Evolutionary conservation across 2,329 filamentous ascomycete genomes (phyloP), one percentile per base, ranked within the genome.

Genomic region (Penicillium sp.): DNA sequence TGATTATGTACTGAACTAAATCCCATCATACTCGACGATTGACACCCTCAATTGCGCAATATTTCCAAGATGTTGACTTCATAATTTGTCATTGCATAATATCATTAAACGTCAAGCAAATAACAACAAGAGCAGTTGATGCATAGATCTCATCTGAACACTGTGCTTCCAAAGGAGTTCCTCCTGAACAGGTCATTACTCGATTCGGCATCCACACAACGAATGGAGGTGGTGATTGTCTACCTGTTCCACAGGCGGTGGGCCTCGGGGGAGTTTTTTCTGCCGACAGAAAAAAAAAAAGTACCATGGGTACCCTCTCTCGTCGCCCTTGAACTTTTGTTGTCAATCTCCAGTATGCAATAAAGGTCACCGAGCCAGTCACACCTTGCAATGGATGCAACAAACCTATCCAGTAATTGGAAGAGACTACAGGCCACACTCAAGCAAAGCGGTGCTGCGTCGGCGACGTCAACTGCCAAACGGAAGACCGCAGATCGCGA

Each of bases 381-480:
- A 47, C 37, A 40, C 45, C 53, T 63, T 63, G 60, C 24, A 50
- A 73, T 75, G 72, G 72, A 75, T 53, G 50, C 67, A 29, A 69
- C 67, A 49, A 64, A 60, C 40, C 66, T 76, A 39, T 76, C 74
- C 48, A 71, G 69, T 51, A 76, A 76, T 59, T 76, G 74, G 74
- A 76, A 73, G 58, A 75, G 72, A 59, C 65, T 76, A 48, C 73
- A 76, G 60, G 64, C 64, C 51, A 71, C 68, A n/a, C 56, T 76
- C 28, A 68, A 71, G 48, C 67, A 64, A 39, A 59, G 65, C 9
- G 47, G 49, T 40, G 47, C 52, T 26, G 49, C 56, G 7, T 44
- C 52, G 40, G 53, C 63, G 9, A 40, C 55, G 29, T 45, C 62
- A 27, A 42, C 46, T 39, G 51, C 55, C 18, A 69, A 69, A 52